Conservation (phyloP, 352 stramenopile species). For the Globisporangium viniferum region DNA sequence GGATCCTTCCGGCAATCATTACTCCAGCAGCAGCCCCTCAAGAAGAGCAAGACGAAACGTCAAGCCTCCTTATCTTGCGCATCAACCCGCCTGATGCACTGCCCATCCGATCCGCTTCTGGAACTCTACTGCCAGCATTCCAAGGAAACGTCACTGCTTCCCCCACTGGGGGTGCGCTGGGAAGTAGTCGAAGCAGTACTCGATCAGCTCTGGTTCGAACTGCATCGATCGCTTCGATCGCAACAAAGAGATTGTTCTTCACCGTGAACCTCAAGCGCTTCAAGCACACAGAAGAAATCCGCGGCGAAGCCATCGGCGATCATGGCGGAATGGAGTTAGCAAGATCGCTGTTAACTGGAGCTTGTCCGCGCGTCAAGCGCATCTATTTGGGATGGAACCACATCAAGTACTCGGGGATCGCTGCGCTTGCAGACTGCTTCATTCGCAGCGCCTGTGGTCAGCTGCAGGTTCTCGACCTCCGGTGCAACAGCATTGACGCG, state of each 20-base stretch:
- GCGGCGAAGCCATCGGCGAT: slow-evolving; percentile 58
- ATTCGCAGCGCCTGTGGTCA: slow-evolving; percentile 48
- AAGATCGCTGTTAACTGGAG: slow-evolving; percentile 56
- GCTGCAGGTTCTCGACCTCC: slow-evolving; percentile 56
- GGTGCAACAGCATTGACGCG: slow-evolving; percentile 59
- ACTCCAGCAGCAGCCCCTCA: slow-evolving; percentile 21
- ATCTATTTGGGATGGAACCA: slow-evolving; percentile 68
- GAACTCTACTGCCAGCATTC: slow-evolving; percentile 2
- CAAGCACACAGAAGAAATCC: slow-evolving; percentile 60
- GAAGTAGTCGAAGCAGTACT: not conserved
- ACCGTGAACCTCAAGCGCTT: slow-evolving; percentile 74
- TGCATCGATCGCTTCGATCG: not conserved
- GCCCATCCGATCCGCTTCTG: not conserved
- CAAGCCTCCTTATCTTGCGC: slow-evolving; percentile 43
- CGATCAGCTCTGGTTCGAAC: not conserved
- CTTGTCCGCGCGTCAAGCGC: slow-evolving; percentile 52
- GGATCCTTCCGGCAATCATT: slow-evolving; percentile 57
- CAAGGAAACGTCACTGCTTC: slow-evolving; percentile 6
- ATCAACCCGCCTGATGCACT: slow-evolving; percentile 24
- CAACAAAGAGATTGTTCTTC: slow-evolving; percentile 55
- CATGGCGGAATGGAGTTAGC: slow-evolving; percentile 52
- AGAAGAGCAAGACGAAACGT: slow-evolving; percentile 58
- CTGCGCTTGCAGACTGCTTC: slow-evolving; percentile 52
- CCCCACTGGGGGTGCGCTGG: not conserved
- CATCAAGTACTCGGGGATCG: slow-evolving; percentile 53